Percentiles rank a stretch among this genome's conserved stretches.
Conservation (phyloP, 192 early-diverging fungal species). For the Coemansia sp. region DNA sequence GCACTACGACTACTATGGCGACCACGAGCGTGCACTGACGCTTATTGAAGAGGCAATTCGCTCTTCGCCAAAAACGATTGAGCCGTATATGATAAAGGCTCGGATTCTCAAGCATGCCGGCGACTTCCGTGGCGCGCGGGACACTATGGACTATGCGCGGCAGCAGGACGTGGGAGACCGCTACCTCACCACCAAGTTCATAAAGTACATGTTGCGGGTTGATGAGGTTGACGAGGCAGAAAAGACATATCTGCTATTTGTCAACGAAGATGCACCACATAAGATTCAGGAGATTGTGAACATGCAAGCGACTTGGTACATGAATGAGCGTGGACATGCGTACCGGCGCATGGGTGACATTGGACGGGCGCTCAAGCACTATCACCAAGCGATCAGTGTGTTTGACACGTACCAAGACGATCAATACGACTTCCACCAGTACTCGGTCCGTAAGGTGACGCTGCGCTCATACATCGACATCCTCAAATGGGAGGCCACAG, state of each 20-base stretch:
- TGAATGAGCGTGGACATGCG: conserved; percentile 72
- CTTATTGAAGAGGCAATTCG: conserved; percentile 79
- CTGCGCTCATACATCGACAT: conserved; percentile 82
- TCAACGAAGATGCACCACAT: conserved; percentile 58
- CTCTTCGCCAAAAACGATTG: conserved; percentile 86
- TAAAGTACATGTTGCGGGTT: conserved; percentile 89
- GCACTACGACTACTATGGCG: conserved; percentile 75
- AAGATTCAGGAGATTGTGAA: conserved; percentile 79
- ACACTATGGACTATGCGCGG: conserved; percentile 81
- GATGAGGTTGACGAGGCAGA: conserved; percentile 81
- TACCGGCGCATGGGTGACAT: conserved; percentile 62
- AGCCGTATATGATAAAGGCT: conserved; percentile 91
- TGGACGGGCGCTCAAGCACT: conserved; percentile 85
- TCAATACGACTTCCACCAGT: conserved; percentile 96
- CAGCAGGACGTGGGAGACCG: conserved; percentile 91
- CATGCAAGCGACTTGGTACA: conserved; percentile 93
- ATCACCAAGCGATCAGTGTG: conserved; percentile 76
- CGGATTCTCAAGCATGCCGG: conserved; percentile 91
- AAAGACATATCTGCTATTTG: conserved; percentile 77
- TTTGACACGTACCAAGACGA: conserved; percentile 86
- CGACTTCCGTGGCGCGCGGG: conserved; percentile 64
- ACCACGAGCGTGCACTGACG: conserved; percentile 67
- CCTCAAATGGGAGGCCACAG: conserved; percentile 71
- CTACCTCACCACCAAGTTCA: conserved; percentile 89
- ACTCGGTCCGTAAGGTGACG: conserved; percentile 86